phyloP scores from a whole-genome alignment of 2,329 filamentous ascomycete species.

The Podosphaera fusca region DNA sequence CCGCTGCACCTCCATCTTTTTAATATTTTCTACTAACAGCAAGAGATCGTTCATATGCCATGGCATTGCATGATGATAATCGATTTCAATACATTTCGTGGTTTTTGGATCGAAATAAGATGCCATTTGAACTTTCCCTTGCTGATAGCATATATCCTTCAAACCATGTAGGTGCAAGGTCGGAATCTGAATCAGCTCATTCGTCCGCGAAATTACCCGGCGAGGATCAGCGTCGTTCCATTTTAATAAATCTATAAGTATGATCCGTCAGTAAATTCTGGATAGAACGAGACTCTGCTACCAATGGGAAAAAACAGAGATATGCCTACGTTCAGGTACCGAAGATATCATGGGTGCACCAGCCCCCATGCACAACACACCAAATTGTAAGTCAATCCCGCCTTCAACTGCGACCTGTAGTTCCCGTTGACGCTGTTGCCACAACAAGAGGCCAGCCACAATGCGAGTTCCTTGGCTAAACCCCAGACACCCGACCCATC shows the following conservation, averaged over 20 bases:
- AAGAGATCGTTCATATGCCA: constrained; percentile 7
- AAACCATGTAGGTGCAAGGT: constrained; percentile 7
- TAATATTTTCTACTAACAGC: constrained; percentile 5
- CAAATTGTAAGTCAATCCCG: constrained; percentile 5
- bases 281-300: background rate
- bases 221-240: background rate
- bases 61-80: constrained; percentile 12
- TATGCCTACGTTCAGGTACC: background rate
- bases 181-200: background rate
- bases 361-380: constrained; percentile 3
- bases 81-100: constrained; percentile 7
- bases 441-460: constrained; percentile 32
- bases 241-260: background rate
- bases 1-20: constrained; percentile 1
- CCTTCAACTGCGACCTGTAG: background rate
- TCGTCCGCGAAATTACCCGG: background rate
- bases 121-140: constrained; percentile 6
- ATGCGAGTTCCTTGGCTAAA: constrained; percentile 47
- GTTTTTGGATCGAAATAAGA: constrained; percentile 6
- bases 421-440: constrained; percentile 26
- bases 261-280: background rate
- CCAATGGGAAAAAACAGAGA: no score
- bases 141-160: constrained; percentile 5
- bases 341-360: constrained; percentile 1
- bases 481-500: constrained; percentile 36